These are phyloP conservation scores for Xylaria curta DNA, from an alignment of 495 filamentous ascomycete species.

Conservation along the genomic window DNA sequence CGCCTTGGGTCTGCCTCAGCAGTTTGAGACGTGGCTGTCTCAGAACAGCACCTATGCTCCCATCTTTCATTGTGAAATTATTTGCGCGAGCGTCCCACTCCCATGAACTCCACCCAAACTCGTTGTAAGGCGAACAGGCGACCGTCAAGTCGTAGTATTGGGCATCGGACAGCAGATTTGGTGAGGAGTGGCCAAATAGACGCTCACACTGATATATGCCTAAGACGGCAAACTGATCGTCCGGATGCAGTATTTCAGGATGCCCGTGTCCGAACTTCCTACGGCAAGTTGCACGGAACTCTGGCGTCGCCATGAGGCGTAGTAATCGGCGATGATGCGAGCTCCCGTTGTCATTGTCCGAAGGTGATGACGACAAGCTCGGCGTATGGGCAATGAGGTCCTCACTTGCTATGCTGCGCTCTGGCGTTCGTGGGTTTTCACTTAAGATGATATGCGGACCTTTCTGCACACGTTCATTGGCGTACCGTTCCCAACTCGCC, in stretches of 20 bases:
- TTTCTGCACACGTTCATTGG: conserved; percentile 16
- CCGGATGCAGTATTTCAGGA: background rate
- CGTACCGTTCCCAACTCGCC: conserved; percentile 19
- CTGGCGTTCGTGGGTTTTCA: conserved; percentile 7
- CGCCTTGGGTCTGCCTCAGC: conserved; percentile 21
- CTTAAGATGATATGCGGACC: conserved; percentile 30
- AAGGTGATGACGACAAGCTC: background rate
- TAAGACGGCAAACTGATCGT: conserved; percentile 19
- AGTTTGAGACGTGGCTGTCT: conserved; percentile 7
- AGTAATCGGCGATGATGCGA: background rate
- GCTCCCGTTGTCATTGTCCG: background rate
- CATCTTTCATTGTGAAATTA: background rate
- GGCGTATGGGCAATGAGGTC: background rate
- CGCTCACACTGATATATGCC: background rate
- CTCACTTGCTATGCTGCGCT: background rate
- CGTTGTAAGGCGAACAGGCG: conserved; percentile 21
- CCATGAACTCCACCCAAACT: conserved; percentile 10
- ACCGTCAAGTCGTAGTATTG: background rate
- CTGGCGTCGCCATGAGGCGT: background rate
- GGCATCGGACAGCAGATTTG: background rate
- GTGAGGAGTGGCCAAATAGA: conserved; percentile 15
- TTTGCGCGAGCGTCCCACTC: background rate
- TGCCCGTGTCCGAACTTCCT: background rate
- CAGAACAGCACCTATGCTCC: conserved; percentile 4
- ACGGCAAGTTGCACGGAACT: conserved; percentile 1